These are phyloP conservation scores for Clavulina sp. DNA, from an alignment of 768 basidiomycete genomes.

Conservation along the genomic window DNA sequence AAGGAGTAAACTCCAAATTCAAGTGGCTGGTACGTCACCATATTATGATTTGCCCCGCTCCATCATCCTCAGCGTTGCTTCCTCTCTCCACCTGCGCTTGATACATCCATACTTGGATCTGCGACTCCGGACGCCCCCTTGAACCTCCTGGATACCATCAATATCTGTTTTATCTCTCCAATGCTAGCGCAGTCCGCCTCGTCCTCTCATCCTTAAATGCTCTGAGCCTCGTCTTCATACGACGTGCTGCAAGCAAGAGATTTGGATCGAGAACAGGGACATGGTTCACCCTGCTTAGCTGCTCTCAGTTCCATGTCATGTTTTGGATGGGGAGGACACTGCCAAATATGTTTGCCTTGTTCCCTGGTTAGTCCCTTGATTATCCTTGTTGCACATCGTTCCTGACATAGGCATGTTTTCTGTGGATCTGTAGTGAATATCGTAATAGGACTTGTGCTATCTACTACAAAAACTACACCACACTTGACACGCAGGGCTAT, in stretches of 20 bases:
- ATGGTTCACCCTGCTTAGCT: conserved; percentile 50
- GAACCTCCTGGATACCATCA: neutral
- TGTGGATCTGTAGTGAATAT: conserved; percentile 34
- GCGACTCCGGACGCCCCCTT: no score
- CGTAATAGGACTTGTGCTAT: conserved; percentile 32
- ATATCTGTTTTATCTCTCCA: neutral
- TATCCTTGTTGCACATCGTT: conserved; percentile 1
- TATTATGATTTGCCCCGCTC: no score
- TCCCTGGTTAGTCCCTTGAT: conserved; percentile 37
- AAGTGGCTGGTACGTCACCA: conserved; percentile 36
- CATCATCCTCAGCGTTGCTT: no score
- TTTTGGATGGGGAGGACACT: conserved; percentile 91
- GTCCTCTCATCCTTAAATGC: conserved; percentile 52
- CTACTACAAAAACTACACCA: neutral
- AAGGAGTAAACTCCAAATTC: conserved; percentile 44
- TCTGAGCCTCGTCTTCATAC: conserved; percentile 40
- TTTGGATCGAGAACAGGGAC: conserved; percentile 43
- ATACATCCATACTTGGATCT: no score
- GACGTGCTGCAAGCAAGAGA: conserved; percentile 40
- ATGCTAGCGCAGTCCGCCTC: conserved; percentile 40
- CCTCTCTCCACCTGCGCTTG: no score
- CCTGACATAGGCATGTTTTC: neutral
- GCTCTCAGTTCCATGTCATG: conserved; percentile 76
- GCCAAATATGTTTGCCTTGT: conserved; percentile 84
- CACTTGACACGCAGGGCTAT: conserved; percentile 30